Percentiles rank a stretch among this genome's conserved stretches.
Conservation (phyloP, 371 early-diverging fungal genomes). For the Mucor velutinosus region DNA sequence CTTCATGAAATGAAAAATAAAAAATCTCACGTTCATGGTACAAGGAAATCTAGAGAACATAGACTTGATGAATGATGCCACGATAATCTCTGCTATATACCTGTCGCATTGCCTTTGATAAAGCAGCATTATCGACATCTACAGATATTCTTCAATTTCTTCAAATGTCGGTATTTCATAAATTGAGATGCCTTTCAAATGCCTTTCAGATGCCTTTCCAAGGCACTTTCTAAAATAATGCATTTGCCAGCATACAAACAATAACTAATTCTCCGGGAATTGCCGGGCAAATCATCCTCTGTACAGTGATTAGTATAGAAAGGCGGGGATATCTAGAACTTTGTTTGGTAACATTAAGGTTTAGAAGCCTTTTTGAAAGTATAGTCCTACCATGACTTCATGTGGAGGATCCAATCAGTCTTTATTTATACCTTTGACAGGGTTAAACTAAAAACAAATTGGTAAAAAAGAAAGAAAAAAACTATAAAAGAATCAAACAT, state of each 20-base stretch:
- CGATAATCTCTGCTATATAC: no score
- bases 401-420: constrained; percentile 10
- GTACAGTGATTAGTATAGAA: background rate
- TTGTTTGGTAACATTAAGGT: background rate
- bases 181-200: constrained; percentile 17
- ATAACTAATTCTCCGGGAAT: constrained; percentile 11
- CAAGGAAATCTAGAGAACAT: background rate
- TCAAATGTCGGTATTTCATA: background rate
- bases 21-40: background rate
- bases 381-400: constrained; percentile 3
- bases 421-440: constrained; percentile 8
- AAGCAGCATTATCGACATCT: background rate
- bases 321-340: constrained; percentile 8
- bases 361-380: background rate
- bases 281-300: constrained; percentile 10
- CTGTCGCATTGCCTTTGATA: no score
- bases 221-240: background rate
- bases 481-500: background rate
- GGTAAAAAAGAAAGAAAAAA: no score
- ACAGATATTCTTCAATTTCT: background rate
- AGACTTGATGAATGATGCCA: no score
- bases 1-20: background rate
- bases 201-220: constrained; percentile 9
- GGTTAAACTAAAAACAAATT: background rate
- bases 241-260: background rate